These are phyloP conservation scores for Eucalyptus regnans DNA, from an alignment of 345 rosid genomes.

Conservation along the genomic window DNA sequence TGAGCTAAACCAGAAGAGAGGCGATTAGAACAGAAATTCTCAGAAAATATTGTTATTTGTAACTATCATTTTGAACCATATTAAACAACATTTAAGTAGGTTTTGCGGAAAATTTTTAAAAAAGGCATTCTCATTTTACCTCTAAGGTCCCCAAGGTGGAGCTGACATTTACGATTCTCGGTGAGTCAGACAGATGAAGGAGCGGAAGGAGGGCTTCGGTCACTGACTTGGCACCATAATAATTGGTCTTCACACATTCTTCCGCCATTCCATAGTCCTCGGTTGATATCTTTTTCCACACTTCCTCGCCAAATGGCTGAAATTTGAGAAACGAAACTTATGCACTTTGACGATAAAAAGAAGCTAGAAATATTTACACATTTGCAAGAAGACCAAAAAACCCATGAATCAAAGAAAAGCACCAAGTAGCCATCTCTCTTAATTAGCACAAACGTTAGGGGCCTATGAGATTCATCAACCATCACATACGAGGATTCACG, in stretches of 20 bases:
- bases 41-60: neutral
- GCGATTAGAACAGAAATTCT: neutral
- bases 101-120: neutral
- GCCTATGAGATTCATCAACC: neutral
- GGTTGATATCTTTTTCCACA: neutral
- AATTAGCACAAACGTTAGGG: neutral
- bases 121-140: neutral
- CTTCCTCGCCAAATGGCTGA: constrained; percentile 1
- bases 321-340: neutral
- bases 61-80: neutral
- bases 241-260: constrained; percentile 31
- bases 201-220: constrained; percentile 21
- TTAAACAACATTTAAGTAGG: neutral
- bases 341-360: neutral
- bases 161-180: constrained; percentile 26
- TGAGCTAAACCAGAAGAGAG: neutral
- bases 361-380: neutral
- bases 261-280: constrained; percentile 8
- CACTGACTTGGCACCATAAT: constrained; percentile 20
- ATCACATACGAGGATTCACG: neutral
- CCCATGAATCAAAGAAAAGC: neutral
- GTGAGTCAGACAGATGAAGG: constrained; percentile 20
- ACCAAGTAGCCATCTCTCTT: neutral
- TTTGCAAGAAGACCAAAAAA: neutral
- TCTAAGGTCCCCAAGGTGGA: neutral